Evolutionary conservation across 1,139 yeast species (phyloP).

Genomic region (Diutina ranongensis): DNA sequence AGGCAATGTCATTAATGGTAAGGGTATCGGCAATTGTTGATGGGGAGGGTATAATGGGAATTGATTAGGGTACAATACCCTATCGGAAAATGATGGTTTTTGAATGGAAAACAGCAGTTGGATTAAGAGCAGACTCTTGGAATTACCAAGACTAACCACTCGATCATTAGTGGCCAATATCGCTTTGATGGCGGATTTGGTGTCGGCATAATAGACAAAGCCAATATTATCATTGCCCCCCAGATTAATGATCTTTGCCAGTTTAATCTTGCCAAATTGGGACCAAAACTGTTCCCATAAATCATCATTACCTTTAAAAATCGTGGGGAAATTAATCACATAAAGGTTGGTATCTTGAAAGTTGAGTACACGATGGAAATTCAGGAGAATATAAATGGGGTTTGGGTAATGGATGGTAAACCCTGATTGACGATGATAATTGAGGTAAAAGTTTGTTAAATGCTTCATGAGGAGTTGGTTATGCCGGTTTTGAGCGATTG

Average conservation of each 20-base stretch:
- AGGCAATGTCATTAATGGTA: neutral
- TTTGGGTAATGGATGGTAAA: neutral
- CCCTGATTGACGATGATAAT: slow-evolving; percentile 4
- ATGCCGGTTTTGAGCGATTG: slow-evolving; percentile 31
- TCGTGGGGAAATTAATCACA: slow-evolving; percentile 38
- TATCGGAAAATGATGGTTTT: slow-evolving; percentile 6
- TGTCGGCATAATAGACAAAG: slow-evolving; percentile 27
- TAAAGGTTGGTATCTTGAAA: slow-evolving; percentile 52
- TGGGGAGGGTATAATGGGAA: neutral
- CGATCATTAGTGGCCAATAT: slow-evolving; percentile 28
- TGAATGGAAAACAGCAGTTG: slow-evolving; percentile 22
- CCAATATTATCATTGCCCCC: slow-evolving; percentile 27
- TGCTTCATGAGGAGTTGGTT: slow-evolving; percentile 14
- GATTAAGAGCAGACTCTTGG: slow-evolving; percentile 14
- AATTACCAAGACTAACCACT: slow-evolving; percentile 14
- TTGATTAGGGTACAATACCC: neutral
- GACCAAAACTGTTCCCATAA: slow-evolving; percentile 31
- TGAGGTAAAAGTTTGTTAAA: slow-evolving; percentile 7
- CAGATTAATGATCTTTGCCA: slow-evolving; percentile 27
- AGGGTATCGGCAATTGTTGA: neutral
- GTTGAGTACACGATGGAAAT: slow-evolving; percentile 17
- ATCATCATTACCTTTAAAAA: slow-evolving; percentile 28
- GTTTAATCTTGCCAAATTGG: slow-evolving; percentile 31
- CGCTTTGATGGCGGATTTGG: slow-evolving; percentile 29
- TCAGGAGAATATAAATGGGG: neutral